A percentile compares a stretch with the other conserved stretches of the same genome.
Evolutionary conservation across 768 basidiomycete species (phyloP).

Genomic region (Collybia sp.): DNA sequence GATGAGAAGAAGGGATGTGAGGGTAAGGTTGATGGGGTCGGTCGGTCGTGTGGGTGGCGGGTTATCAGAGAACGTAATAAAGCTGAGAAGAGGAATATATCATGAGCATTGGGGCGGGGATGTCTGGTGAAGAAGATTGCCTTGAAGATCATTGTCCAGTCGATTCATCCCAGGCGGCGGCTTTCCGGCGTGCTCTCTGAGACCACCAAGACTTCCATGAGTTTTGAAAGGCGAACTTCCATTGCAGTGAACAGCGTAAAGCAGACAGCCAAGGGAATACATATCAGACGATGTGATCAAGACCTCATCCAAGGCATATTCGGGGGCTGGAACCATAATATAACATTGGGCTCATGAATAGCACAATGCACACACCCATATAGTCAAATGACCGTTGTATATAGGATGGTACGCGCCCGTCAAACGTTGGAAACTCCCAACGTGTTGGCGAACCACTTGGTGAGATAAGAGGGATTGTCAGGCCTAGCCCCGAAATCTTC

Average conservation of each 20-base stretch:
- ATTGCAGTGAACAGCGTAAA: conserved; percentile 89
- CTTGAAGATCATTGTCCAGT: conserved; percentile 70
- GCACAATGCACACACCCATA: conserved; percentile 56
- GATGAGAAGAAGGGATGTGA: conserved; percentile 92
- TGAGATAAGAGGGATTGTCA: conserved; percentile 73
- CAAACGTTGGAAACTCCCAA: conserved; percentile 91
- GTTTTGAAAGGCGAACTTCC: conserved; percentile 85
- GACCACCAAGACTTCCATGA: conserved; percentile 65
- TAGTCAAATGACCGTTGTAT: conserved; percentile 94
- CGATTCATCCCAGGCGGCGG: conserved; percentile 57
- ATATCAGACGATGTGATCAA: conserved; percentile 88
- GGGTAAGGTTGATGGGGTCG: conserved; percentile 76
- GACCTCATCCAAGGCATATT: conserved; percentile 89
- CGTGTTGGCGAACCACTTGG: conserved; percentile 68
- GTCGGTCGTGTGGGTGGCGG: conserved; percentile 65
- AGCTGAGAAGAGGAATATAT: conserved; percentile 36
- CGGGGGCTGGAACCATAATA: conserved; percentile 61
- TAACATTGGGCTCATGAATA: conserved; percentile 1
- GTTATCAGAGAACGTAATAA: conserved; percentile 81
- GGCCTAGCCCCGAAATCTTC: conserved; percentile 90
- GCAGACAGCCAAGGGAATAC: conserved; percentile 86
- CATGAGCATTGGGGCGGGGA: not conserved
- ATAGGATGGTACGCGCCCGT: conserved; percentile 72
- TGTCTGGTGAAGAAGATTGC: conserved; percentile 25
- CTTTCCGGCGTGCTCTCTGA: conserved; percentile 68